These are phyloP conservation scores for Halophytophthora polymorphica DNA, from an alignment of 352 stramenopile genomes.

Conservation along the genomic window DNA sequence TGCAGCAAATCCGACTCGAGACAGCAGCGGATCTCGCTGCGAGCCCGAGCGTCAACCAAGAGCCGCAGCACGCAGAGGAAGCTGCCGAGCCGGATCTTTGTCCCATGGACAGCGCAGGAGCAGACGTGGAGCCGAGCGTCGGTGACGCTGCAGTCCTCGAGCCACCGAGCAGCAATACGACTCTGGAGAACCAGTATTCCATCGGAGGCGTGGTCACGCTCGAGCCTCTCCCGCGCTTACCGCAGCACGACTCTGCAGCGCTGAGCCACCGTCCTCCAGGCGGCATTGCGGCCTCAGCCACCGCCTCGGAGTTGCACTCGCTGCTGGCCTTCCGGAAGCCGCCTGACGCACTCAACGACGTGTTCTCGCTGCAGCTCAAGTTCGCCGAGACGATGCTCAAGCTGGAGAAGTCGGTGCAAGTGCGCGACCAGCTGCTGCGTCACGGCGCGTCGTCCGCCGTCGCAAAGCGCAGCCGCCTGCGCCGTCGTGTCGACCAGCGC, in stretches of 20 bases:
- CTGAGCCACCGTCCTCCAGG: background rate
- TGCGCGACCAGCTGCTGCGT: slow-evolving; percentile 49
- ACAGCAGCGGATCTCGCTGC: slow-evolving; percentile 6
- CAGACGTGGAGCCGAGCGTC: background rate
- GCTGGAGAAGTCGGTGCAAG: slow-evolving; percentile 63
- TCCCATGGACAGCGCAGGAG: background rate
- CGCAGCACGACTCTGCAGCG: background rate
- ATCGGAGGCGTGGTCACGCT: slow-evolving; percentile 62
- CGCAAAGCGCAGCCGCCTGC: slow-evolving; percentile 1
- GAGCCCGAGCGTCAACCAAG: background rate
- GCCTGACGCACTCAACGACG: slow-evolving; percentile 48
- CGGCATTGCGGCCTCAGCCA: too few relatives aligned
- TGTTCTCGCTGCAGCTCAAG: slow-evolving; percentile 62
- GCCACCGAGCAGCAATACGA: background rate
- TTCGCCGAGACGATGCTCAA: slow-evolving; percentile 75
- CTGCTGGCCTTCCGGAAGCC: slow-evolving; percentile 12
- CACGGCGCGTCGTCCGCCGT: slow-evolving; percentile 2
- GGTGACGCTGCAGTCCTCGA: background rate
- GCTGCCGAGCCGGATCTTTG: background rate
- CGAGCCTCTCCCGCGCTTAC: slow-evolving; percentile 24
- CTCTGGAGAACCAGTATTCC: slow-evolving; percentile 37
- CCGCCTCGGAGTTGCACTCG: background rate
- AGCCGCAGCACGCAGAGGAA: background rate
- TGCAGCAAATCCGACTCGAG: slow-evolving; percentile 41
- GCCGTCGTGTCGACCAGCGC: slow-evolving; percentile 3